Conservation (phyloP, 1,284 basidiomycete genomes). For the Leccinum ponderosum region DNA sequence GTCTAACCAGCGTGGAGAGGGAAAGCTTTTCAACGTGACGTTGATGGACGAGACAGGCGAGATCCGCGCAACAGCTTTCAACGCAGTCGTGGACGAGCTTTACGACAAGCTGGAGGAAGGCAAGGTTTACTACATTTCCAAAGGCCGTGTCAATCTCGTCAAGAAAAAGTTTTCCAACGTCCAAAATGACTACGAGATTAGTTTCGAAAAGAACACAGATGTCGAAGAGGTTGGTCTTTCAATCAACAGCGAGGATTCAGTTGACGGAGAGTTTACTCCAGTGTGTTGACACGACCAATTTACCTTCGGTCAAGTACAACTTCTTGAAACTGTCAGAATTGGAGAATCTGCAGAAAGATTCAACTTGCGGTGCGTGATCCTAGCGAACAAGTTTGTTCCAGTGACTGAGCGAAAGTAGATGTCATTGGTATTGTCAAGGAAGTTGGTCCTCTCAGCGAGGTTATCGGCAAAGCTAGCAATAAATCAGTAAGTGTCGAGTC, state of each 20-base stretch:
- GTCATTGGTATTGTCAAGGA: slow-evolving; percentile 87
- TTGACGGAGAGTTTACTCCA: slow-evolving; percentile 31
- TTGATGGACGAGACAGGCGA: slow-evolving; percentile 96
- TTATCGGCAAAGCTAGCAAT: slow-evolving; percentile 72
- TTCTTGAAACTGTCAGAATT: slow-evolving; percentile 75
- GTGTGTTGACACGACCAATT: slow-evolving; percentile 75
- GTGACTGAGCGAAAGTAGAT: slow-evolving; percentile 49
- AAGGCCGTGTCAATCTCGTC: slow-evolving; percentile 90
- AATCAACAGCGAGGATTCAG: not conserved
- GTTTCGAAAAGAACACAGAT: slow-evolving; percentile 82
- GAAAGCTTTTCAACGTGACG: slow-evolving; percentile 92
- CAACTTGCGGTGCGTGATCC: slow-evolving; percentile 64
- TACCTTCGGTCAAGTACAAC: slow-evolving; percentile 83
- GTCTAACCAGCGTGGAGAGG: slow-evolving; percentile 91
- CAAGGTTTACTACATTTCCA: slow-evolving; percentile 92
- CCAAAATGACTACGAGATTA: slow-evolving; percentile 93
- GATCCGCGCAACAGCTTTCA: slow-evolving; percentile 92
- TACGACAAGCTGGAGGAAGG: slow-evolving; percentile 88
- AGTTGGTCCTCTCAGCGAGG: slow-evolving; percentile 64
- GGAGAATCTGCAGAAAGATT: slow-evolving; percentile 70
- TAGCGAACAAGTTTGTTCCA: slow-evolving; percentile 5
- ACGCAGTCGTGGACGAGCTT: slow-evolving; percentile 81
- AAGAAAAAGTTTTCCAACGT: slow-evolving; percentile 97
- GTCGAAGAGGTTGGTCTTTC: slow-evolving; percentile 66
- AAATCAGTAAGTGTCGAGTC: slow-evolving; percentile 50